Base-by-base conservation (phyloP, 352 stramenopile species). In the Phytophthora brassicae region DNA sequence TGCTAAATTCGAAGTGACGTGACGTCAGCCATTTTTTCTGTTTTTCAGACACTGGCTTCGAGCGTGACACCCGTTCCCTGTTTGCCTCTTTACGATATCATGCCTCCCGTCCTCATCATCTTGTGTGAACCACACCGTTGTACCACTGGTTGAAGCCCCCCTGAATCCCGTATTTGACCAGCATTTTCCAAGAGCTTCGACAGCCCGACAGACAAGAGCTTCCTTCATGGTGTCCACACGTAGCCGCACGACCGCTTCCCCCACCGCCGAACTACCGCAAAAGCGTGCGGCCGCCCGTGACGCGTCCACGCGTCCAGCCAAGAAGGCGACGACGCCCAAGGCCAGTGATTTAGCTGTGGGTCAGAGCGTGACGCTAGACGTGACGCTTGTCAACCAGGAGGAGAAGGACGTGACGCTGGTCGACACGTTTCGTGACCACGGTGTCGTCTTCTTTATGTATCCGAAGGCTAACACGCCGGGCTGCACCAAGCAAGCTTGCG, bases 391-490 rank as follows among this genome's bases (percentile, higher is more conserved):
- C 26, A 92, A 92, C 70, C 85, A 96, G 56, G 72, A 92, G 23
- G 79, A 69, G 24, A 67, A 78, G 42, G 58, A 79, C 8, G 74
- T 96, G 33, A 58, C 38, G 22, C 75, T 94, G 31, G 55, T 63
- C n/a, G 79, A 91, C 56, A 75, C 87, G 31, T 91, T 84, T 66
- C 88, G 89, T 58, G 80, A 89, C 22, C 68, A 82, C 12, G 86
- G 86, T 41, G 84, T 92, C 31, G 81, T 96, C 43, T 89, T 96
- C 72, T 96, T 96, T 70, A 94, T 96, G 85, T 96, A 92, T 54
- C 87, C 87, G 7, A 73, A 66, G n/a, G 87, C 87, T 26, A 94
- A 94, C 64, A 96, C 87, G 12, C 85, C 85, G 1, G 87, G 87
- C 8, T 96, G 87, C 70, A 96, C 85, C 56, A 96, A 93, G 62